These are phyloP conservation scores for Alternaria brassicae DNA, from an alignment of 2,329 filamentous ascomycete genomes.

Conservation along the genomic window DNA sequence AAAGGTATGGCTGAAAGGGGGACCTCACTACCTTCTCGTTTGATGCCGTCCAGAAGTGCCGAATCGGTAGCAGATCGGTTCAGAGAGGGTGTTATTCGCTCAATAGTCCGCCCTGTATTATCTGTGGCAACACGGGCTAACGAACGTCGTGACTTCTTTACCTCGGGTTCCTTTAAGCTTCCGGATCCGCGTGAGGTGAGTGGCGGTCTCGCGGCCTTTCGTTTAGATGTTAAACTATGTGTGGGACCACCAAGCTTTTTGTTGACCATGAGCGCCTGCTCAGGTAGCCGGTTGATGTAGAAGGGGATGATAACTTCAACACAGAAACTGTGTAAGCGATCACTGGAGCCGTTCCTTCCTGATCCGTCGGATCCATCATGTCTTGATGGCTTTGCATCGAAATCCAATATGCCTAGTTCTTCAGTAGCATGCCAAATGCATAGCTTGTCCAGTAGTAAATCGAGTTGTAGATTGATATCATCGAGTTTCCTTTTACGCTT, in stretches of 20 bases:
- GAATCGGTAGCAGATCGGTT: constrained; percentile 72
- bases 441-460: constrained; percentile 77
- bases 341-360: constrained; percentile 50
- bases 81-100: constrained; percentile 65
- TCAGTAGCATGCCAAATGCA: constrained; percentile 85
- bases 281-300: constrained; percentile 78
- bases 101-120: constrained; percentile 60
- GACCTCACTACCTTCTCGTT: constrained; percentile 72
- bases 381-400: constrained; percentile 38
- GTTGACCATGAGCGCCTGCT: constrained; percentile 73
- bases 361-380: constrained; percentile 31
- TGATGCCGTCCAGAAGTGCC: constrained; percentile 66
- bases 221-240: constrained; percentile 63
- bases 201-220: constrained; percentile 53
- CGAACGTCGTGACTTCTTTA: constrained; percentile 57
- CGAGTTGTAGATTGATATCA: constrained; percentile 70
- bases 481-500: constrained; percentile 66
- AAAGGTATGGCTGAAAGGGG: constrained; percentile 60
- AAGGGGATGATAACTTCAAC: constrained; percentile 82
- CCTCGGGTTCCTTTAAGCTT: constrained; percentile 48
- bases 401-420: constrained; percentile 58
- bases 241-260: constrained; percentile 78
- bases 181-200: constrained; percentile 47
- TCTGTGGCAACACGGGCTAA: constrained; percentile 69
- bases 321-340: constrained; percentile 78